A percentile compares a stretch with the other conserved stretches of the same genome.
These are phyloP conservation scores for Abortiporus biennis DNA, from an alignment of 1,284 basidiomycete genomes.

Conservation along the genomic window DNA sequence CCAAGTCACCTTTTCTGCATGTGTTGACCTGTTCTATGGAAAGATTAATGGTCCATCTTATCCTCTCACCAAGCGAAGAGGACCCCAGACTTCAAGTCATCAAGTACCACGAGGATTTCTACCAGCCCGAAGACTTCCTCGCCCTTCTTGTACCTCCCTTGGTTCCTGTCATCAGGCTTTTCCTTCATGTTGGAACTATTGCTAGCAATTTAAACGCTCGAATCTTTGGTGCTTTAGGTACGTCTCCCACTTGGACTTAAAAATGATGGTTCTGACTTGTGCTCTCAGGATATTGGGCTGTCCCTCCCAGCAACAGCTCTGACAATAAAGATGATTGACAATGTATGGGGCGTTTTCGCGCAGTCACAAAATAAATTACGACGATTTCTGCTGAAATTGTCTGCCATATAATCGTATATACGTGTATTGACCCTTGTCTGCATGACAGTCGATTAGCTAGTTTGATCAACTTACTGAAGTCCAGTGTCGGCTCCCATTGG, in stretches of 20 bases:
- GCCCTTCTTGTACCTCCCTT: constrained; percentile 46
- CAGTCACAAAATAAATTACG: too few species aligned
- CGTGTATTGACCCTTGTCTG: too few species aligned
- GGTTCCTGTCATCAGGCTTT: constrained; percentile 32
- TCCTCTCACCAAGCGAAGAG: constrained; percentile 31
- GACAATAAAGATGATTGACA: too few species aligned
- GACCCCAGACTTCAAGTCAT: constrained; percentile 37
- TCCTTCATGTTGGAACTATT: constrained; percentile 32
- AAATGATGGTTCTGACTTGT: not conserved
- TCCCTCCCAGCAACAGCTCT: too few species aligned
- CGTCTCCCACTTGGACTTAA: not conserved
- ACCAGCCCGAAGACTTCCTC: constrained; percentile 51
- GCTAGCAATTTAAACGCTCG: constrained; percentile 37
- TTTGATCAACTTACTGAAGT: too few species aligned
- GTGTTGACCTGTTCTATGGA: not conserved
- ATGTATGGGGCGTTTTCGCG: too few species aligned
- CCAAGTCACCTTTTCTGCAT: not conserved
- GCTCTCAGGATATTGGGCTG: too few species aligned
- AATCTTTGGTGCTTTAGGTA: constrained; percentile 15
- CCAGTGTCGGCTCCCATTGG: too few species aligned
- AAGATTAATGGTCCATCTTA: constrained; percentile 38
- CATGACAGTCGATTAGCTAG: too few species aligned
- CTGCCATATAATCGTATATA: too few species aligned
- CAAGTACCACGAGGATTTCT: constrained; percentile 53
- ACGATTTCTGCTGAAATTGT: too few species aligned